Percentiles rank a stretch among this genome's conserved stretches.
phyloP scores from a whole-genome alignment of 73 alveolate genomes.

The Paramecium octaurelia region DNA sequence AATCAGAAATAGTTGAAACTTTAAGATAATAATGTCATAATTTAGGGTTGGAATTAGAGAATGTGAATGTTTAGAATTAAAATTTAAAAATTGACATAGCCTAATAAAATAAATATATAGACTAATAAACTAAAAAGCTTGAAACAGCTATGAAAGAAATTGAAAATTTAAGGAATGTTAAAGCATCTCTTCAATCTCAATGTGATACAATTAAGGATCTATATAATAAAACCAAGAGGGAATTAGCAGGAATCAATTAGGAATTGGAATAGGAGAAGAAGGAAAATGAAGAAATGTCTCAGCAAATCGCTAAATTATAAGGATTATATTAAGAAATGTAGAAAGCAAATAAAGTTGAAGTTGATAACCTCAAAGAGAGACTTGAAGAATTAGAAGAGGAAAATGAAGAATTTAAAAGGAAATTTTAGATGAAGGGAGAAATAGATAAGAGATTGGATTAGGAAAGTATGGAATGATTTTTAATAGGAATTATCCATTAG shows the following conservation, averaged over 20 bases:
- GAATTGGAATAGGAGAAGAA: not conserved
- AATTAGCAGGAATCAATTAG: not conserved
- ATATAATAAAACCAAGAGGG: conserved; percentile 36
- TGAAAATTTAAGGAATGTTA: not conserved
- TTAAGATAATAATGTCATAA: conserved; percentile 1
- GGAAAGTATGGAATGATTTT: not conserved
- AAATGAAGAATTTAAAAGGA: not conserved
- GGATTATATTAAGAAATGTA: not conserved
- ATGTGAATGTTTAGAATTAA: not conserved
- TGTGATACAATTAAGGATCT: conserved; percentile 21
- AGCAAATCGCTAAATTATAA: not conserved
- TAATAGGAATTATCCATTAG: not conserved
- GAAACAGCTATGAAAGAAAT: conserved; percentile 38
- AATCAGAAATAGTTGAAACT: conserved; percentile 35
- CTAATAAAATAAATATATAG: not conserved
- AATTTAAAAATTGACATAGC: conserved; percentile 28
- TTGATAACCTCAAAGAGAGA: not conserved
- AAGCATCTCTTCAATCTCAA: not conserved
- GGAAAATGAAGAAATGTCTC: not conserved
- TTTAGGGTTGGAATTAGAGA: conserved; percentile 4
- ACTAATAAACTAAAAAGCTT: not conserved
- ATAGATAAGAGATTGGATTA: conserved; percentile 6
- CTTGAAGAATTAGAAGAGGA: conserved; percentile 29
- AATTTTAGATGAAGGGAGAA: not conserved
- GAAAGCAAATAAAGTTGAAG: not conserved